Percentiles rank a stretch among this genome's conserved stretches.
phyloP scores from a whole-genome alignment of 1,284 basidiomycete genomes.

The Trichosporon sp. region DNA sequence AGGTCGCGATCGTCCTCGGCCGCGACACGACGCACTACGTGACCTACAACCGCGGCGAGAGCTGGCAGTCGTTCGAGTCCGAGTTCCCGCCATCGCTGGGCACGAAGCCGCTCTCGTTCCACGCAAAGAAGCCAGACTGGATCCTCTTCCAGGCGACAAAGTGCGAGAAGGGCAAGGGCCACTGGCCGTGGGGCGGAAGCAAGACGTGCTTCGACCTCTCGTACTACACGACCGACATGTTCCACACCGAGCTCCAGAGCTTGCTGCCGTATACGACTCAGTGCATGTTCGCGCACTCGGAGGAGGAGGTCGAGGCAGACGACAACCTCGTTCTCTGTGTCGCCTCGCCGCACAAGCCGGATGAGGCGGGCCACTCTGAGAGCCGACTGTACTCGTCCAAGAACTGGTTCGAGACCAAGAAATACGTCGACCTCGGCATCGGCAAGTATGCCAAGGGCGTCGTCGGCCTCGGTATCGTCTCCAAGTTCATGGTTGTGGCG shows the following conservation, averaged over 20 bases:
- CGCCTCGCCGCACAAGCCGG: slow-evolving; percentile 52
- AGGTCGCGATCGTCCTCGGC: slow-evolving; percentile 78
- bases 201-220: slow-evolving; percentile 75
- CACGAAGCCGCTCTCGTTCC: slow-evolving; percentile 69
- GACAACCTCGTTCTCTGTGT: slow-evolving; percentile 76
- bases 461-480: slow-evolving; percentile 80
- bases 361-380: slow-evolving; percentile 53
- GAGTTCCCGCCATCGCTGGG: slow-evolving; percentile 59
- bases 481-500: slow-evolving; percentile 83
- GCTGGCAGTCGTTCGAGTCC: slow-evolving; percentile 74
- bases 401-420: slow-evolving; percentile 67
- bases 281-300: slow-evolving; percentile 82
- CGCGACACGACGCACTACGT: slow-evolving; percentile 68
- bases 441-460: slow-evolving; percentile 78
- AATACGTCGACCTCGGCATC: slow-evolving; percentile 70
- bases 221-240: slow-evolving; percentile 78
- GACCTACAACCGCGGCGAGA: slow-evolving; percentile 74
- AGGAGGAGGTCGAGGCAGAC: slow-evolving; percentile 58
- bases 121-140: slow-evolving; percentile 67
- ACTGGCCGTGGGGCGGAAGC: slow-evolving; percentile 57
- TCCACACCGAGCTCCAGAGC: slow-evolving; percentile 56
- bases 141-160: slow-evolving; percentile 77
- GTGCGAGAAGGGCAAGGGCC: slow-evolving; percentile 59
- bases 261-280: slow-evolving; percentile 65
- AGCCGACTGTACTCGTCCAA: slow-evolving; percentile 71